Percentiles rank a stretch among this genome's conserved stretches.
Conservation (phyloP, 148 eudicot genomes). For the Chenopodium album region DNA sequence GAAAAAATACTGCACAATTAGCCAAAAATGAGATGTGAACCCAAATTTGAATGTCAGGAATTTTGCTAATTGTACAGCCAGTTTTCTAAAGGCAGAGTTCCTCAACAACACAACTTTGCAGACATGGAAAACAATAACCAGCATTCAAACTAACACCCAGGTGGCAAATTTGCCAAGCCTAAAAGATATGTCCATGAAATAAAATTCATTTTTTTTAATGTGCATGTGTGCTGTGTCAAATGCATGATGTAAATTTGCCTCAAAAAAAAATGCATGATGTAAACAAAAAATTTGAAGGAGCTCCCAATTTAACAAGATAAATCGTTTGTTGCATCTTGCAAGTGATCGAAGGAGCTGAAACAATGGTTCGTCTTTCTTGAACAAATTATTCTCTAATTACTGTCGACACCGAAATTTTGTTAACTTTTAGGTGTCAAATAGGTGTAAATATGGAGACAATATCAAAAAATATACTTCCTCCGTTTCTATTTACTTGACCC, state of each 20-base stretch:
- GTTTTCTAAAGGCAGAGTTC: background rate
- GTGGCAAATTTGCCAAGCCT: background rate
- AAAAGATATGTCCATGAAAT: background rate
- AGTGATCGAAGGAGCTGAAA: background rate
- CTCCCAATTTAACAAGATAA: background rate
- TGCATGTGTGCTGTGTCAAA: background rate
- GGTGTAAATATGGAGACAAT: no score
- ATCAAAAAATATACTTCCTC: no score
- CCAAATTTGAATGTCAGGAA: background rate
- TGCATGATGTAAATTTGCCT: background rate
- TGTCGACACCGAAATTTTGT: no score
- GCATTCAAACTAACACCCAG: background rate
- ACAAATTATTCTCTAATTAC: no score
- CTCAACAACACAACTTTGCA: background rate
- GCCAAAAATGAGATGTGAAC: background rate
- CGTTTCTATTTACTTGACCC: no score
- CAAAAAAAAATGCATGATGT: background rate
- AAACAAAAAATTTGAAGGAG: background rate
- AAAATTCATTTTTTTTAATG: background rate
- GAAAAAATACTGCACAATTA: background rate
- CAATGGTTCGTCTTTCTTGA: no score
- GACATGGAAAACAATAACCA: background rate
- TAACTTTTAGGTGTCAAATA: no score
- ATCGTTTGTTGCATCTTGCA: background rate
- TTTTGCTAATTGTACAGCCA: background rate